Base-by-base conservation (phyloP, 2,329 filamentous ascomycete species). In the Colletotrichum liaoningense region DNA sequence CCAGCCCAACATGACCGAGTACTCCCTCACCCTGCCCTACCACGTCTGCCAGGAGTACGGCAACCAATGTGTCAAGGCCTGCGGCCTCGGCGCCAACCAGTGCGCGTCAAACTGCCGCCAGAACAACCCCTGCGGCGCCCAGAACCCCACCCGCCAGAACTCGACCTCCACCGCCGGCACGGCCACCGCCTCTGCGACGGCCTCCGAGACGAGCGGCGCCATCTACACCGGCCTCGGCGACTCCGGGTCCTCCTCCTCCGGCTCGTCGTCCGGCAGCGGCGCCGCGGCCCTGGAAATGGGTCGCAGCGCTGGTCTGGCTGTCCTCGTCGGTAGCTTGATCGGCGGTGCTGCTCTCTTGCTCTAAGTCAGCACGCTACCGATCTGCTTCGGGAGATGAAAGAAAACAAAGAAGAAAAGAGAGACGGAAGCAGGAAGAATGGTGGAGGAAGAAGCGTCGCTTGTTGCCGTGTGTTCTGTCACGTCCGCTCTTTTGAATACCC, bases 21-120 rank as follows among this genome's bases (percentile, higher is more conserved):
- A 93, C 88, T 92, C 92, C 24, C 88, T 94, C 77, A 95, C 94
- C 1, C 86, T 97, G 30, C 94, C 94, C 42, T 96, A 91, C 88
- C 94, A 92, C 84, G 88, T 91, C 78, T 97, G 94, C 88, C 88
- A 87, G 59, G 88, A 93, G 83, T 94, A 89, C 88, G 92, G 90
- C 77, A 90, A 85, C 80, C 89, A 94, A 83, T 95, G 93, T 81
- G 91, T 93, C 14, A 79, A 76, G 2, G 82, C 74, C 71, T 95
- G 93, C 83, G 84, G 83, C 42, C 72, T 79, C 63, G 80, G 83
- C 75, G 86, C 92, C 82, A 87, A 87, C 77, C 75, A 78, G n/a
- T 95, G 93, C 80, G 81, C 88, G n/a, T 82, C 84, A 72, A 77
- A 83, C 68, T 95, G 93, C 85, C 87, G 88, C 68, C 78, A 89